phyloP scores from a whole-genome alignment of 2,329 filamentous ascomycete species.

The Torrubiella hemipterigena region DNA sequence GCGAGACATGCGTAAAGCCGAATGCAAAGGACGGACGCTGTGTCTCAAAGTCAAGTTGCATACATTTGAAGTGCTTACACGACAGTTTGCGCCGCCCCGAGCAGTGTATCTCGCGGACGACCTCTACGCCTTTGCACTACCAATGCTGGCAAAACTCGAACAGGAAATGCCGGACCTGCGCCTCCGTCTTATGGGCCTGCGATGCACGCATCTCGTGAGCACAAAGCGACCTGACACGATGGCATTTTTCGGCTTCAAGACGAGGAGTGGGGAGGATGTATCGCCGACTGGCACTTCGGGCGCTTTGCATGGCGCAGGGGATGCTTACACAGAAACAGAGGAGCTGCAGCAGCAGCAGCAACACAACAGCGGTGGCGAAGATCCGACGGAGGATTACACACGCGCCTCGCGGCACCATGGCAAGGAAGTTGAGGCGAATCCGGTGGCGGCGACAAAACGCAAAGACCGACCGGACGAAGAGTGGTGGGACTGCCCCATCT shows the following conservation, averaged over 20 bases:
- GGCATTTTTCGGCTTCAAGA: conserved; percentile 63
- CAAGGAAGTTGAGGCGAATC: conserved; percentile 39
- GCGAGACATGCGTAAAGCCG: conserved; percentile 65
- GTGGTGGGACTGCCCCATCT: conserved; percentile 83
- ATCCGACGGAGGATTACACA: conserved; percentile 30
- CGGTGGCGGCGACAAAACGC: conserved; percentile 22
- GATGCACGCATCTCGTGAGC: conserved; percentile 78
- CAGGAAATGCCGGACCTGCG: conserved; percentile 72
- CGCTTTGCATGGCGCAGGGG: conserved; percentile 1
- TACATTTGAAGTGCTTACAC: conserved; percentile 81
- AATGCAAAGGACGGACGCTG: conserved; percentile 82
- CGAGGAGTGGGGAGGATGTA: conserved; percentile 12
- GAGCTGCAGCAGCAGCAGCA: conserved; percentile 7
- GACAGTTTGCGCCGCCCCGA: conserved; percentile 65
- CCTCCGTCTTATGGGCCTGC: conserved; percentile 74
- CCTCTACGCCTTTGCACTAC: conserved; percentile 67
- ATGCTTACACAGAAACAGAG: conserved; percentile 5
- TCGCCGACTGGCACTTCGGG: not conserved
- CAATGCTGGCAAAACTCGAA: conserved; percentile 74
- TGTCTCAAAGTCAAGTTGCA: conserved; percentile 89
- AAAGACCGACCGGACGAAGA: conserved; percentile 25
- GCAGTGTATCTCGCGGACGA: conserved; percentile 67
- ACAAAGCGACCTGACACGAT: conserved; percentile 70
- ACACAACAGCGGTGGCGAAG: conserved; percentile 8
- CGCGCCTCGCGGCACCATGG: conserved; percentile 30